Evolutionary conservation across 108 stramenopile genomes (phyloP).

Genomic region (Craspedostauros australis): DNA sequence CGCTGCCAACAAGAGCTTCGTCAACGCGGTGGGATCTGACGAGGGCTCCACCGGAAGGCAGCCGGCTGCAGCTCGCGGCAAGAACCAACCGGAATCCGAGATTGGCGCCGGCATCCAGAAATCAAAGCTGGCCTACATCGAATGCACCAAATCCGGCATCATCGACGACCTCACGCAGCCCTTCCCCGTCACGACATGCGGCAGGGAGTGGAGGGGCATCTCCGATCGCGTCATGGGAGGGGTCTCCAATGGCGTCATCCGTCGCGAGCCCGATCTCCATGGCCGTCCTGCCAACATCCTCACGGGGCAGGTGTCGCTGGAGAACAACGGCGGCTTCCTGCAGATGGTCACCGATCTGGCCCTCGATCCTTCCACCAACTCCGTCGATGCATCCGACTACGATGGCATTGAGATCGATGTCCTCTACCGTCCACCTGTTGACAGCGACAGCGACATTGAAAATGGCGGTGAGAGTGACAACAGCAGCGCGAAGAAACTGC

Average conservation of each 20-base stretch:
- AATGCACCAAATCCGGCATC: conserved; percentile 44
- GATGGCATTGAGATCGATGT: conserved; percentile 75
- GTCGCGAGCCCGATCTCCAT: conserved; percentile 22
- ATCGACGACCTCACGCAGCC: conserved; percentile 71
- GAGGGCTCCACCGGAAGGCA: conserved; percentile 55
- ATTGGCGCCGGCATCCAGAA: conserved; percentile 19
- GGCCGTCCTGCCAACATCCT: conserved; percentile 43
- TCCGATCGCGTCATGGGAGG: conserved; percentile 76
- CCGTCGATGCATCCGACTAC: conserved; percentile 56
- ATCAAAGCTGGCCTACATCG: conserved; percentile 40
- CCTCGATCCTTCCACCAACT: conserved; percentile 31
- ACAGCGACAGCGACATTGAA: too few relatives aligned
- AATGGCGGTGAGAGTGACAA: too few relatives aligned
- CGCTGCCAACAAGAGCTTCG: conserved; percentile 56
- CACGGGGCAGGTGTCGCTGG: conserved; percentile 46
- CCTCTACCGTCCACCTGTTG: conserved; percentile 45
- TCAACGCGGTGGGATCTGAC: conserved; percentile 62
- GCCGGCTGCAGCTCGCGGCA: conserved; percentile 15
- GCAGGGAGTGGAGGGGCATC: conserved; percentile 61
- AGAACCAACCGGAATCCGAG: too few relatives aligned
- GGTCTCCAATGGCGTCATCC: conserved; percentile 23
- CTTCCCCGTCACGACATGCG: conserved; percentile 69
- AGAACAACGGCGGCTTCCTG: conserved; percentile 67
- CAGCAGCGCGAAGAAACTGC: too few relatives aligned
- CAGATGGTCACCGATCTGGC: conserved; percentile 79